These are phyloP conservation scores for Circinella minor DNA, from an alignment of 371 early-diverging fungal genomes.

Conservation along the genomic window DNA sequence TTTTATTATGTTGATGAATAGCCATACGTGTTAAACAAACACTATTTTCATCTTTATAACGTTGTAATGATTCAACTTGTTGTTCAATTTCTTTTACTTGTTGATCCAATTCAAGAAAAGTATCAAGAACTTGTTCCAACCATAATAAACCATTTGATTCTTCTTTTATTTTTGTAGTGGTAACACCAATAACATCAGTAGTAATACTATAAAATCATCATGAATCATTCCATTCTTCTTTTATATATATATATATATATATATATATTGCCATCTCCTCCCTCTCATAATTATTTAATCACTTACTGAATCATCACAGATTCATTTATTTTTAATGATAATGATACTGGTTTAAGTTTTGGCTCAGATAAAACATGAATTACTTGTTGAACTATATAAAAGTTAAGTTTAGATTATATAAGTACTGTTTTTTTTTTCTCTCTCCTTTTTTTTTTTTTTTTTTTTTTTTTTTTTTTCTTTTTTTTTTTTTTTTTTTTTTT, in stretches of 20 bases:
- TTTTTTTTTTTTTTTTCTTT: not conserved
- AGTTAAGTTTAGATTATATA: not conserved
- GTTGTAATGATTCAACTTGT: not conserved
- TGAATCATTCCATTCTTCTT: too few species aligned
- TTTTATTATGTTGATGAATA: not conserved
- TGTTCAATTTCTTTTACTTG: not conserved
- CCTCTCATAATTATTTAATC: too few species aligned
- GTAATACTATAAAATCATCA: not conserved
- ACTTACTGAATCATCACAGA: too few species aligned
- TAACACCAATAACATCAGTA: not conserved
- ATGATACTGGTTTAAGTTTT: not conserved
- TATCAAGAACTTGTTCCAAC: not conserved
- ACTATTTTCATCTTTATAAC: not conserved
- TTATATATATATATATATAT: too few species aligned
- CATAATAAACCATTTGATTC: not conserved
- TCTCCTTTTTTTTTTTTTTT: not conserved
- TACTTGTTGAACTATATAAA: not conserved
- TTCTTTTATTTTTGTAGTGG: not conserved
- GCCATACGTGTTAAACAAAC: conserved; percentile 6
- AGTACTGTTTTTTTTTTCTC: not conserved
- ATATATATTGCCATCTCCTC: too few species aligned
- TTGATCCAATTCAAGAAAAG: not conserved
- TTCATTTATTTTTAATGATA: too few species aligned
- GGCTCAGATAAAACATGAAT: not conserved
- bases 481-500: not conserved